Evolutionary conservation across 257 asterid species (phyloP), one percentile per base, ranked within the genome.

Genomic region (Petunia axillaris): DNA sequence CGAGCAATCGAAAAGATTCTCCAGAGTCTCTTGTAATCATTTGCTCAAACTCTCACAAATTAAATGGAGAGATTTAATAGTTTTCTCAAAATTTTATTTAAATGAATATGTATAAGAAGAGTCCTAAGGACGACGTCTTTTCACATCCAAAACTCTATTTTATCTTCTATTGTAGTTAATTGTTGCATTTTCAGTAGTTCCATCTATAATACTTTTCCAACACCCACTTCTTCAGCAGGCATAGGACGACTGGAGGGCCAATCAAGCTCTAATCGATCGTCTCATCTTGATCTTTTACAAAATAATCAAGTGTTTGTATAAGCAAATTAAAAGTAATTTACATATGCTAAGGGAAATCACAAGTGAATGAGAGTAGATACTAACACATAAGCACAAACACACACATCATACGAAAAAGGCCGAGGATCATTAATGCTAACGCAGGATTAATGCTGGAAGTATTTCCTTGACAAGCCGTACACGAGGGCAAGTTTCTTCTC

Each of bases 391-490:
- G 16, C 52, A 70, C 25, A 46, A 25, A 25, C 25, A 70, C 0
- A 73, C 39, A n/a, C 75, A 37, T 37, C 25, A 37, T 8, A 37
- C 25, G 25, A 25, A 25, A 25, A 25, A 25, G 25, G 25, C 25
- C 25, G 25, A 25, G 25, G 25, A 25, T 25, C 25, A 25, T 25
- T 25, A 25, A 25, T 25, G 25, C 25, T 73, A 73, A 11, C 78
- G 78, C 16, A 73, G 36, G 14, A 73, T 41, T 50, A 73, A 43
- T 48, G 78, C 53, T 6, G 78, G 78, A 35, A 73, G 78, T 50
- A 73, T 37, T 50, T 50, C 78, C 78, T 73, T 73, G 25, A 73
- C 78, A 73, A 73, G 78, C 62, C 35, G 3, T 48, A 50, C 78
- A 50, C 63, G 48, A 5, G 78, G 78, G 6, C 8, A 73, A 73